A percentile compares a stretch with the other conserved stretches of the same genome.
phyloP scores from a whole-genome alignment of 108 stramenopile species.

The Nitzschia sp. region DNA sequence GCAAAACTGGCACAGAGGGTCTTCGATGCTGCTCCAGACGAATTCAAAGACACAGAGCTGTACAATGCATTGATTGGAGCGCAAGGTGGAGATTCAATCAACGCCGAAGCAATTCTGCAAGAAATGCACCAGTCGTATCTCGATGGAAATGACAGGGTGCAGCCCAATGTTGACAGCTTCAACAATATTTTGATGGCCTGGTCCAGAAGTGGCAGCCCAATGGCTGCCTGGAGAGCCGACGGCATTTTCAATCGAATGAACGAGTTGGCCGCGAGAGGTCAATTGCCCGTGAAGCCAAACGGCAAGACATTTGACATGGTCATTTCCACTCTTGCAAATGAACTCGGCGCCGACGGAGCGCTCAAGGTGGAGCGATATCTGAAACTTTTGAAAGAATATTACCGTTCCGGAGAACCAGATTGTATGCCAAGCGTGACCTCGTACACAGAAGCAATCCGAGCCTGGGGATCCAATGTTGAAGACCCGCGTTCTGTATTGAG shows the following conservation, averaged over 20 bases:
- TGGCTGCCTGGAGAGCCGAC: slow-evolving; percentile 38
- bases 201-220: slow-evolving; percentile 34
- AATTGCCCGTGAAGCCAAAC: slow-evolving; percentile 33
- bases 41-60: slow-evolving; percentile 12
- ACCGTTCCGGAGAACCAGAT: slow-evolving; percentile 20
- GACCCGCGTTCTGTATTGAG: slow-evolving; percentile 36
- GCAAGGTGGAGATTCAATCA: slow-evolving; percentile 30
- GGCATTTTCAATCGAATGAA: slow-evolving; percentile 34
- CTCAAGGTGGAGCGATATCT: slow-evolving; percentile 27
- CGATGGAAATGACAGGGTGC: slow-evolving; percentile 16
- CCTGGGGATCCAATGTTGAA: slow-evolving; percentile 27
- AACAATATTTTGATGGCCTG: slow-evolving; percentile 32
- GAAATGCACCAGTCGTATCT: slow-evolving; percentile 27
- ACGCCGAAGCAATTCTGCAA: slow-evolving; percentile 31
- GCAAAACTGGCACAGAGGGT: slow-evolving; percentile 14
- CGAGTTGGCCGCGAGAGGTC: slow-evolving; percentile 17
- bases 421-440: slow-evolving; percentile 26
- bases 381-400: slow-evolving; percentile 21
- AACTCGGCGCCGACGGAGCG: slow-evolving; percentile 21
- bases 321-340: slow-evolving; percentile 27
- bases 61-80: slow-evolving; percentile 39
- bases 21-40: slow-evolving; percentile 24
- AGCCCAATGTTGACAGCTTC: slow-evolving; percentile 35
- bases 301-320: slow-evolving; percentile 32
- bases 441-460: slow-evolving; percentile 35